These are phyloP conservation scores for Hymenochaete sp. DNA, from an alignment of 1,284 basidiomycete species.

Conservation along the genomic window DNA sequence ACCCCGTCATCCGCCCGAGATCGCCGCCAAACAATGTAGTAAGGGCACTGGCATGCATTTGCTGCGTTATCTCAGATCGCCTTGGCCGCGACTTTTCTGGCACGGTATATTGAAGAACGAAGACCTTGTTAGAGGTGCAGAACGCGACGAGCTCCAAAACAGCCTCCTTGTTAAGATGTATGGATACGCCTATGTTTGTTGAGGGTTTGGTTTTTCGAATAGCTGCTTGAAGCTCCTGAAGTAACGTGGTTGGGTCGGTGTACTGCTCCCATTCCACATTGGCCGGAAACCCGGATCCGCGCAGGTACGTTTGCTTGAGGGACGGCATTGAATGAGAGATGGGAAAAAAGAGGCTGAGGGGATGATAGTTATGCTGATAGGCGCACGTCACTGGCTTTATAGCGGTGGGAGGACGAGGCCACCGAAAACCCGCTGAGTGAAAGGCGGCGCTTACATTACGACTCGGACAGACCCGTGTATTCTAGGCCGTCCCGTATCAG, in stretches of 20 bases:
- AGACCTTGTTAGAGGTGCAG: background rate
- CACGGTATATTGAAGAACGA: constrained; percentile 1
- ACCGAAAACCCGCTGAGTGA: too few relatives aligned
- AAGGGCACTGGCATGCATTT: too few relatives aligned
- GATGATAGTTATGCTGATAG: too few relatives aligned
- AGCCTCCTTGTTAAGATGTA: constrained; percentile 1
- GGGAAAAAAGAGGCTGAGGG: too few relatives aligned
- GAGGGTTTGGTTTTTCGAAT: background rate
- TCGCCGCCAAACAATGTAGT: too few relatives aligned
- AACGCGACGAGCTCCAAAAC: constrained; percentile 3
- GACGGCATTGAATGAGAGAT: background rate
- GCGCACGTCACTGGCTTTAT: too few relatives aligned
- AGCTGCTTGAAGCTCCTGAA: background rate
- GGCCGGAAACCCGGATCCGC: background rate
- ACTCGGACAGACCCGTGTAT: too few relatives aligned
- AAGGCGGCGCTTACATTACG: too few relatives aligned
- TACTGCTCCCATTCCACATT: constrained; percentile 2
- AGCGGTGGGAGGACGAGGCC: too few relatives aligned
- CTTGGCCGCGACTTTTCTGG: too few relatives aligned
- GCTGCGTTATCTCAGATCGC: too few relatives aligned
- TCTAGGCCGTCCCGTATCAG: too few relatives aligned
- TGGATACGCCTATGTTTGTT: background rate
- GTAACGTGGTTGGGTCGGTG: background rate
- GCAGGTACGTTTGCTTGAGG: constrained; percentile 4
- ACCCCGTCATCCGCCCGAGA: constrained; percentile 30